phyloP scores from a whole-genome alignment of 179 eudicot genomes.

The Gypsophila paniculata region DNA sequence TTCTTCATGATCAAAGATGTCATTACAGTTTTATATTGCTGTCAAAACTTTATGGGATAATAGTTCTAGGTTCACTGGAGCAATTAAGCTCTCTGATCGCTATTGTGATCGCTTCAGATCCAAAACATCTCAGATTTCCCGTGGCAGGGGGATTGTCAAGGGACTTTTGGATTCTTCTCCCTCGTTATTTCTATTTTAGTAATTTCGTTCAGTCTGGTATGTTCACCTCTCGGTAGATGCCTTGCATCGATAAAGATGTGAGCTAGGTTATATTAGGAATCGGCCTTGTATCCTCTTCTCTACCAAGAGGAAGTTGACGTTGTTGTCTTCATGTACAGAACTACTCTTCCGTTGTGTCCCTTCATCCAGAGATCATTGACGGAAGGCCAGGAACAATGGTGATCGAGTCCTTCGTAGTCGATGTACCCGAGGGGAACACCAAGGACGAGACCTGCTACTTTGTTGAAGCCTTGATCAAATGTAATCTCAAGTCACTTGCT shows the following conservation, averaged over 20 bases:
- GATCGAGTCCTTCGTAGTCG: constrained; percentile 83
- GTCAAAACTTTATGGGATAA: neutral
- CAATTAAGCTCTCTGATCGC: neutral
- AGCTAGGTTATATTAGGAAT: neutral
- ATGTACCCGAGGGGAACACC: constrained; percentile 80
- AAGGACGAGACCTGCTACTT: constrained; percentile 76
- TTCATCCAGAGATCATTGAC: constrained; percentile 71
- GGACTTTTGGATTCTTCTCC: no score
- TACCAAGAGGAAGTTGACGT: neutral
- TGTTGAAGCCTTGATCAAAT: constrained; percentile 66
- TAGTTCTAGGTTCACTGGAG: neutral
- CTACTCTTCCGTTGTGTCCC: constrained; percentile 68
- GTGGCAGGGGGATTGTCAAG: no score
- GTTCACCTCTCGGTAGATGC: neutral
- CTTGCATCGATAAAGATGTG: neutral
- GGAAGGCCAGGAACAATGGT: constrained; percentile 83
- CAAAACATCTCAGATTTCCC: no score
- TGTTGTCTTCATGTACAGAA: constrained; percentile 39
- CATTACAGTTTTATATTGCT: neutral
- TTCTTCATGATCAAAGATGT: neutral
- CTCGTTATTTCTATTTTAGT: no score
- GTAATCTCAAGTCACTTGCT: constrained; percentile 75
- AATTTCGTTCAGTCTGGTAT: neutral
- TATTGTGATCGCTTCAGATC: no score
- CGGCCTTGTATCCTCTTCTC: neutral